Evolutionary conservation across 1,284 basidiomycete species (phyloP), one percentile per base, ranked within the genome.

Genomic region (Trichosporon asahii): DNA sequence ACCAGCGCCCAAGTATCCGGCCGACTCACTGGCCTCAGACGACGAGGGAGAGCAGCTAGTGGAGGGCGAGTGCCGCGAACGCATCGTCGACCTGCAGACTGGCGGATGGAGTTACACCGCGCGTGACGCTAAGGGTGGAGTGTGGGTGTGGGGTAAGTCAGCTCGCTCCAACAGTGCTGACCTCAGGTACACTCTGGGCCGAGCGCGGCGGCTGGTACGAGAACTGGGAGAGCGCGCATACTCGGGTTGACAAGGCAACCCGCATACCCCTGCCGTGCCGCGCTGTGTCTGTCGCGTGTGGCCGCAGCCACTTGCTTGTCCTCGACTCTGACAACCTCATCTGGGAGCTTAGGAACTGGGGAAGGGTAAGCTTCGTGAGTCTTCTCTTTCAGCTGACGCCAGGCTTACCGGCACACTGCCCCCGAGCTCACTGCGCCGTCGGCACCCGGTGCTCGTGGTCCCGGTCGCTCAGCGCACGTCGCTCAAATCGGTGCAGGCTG

Each of bases 141-240:
- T 94, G 11, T 88, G 90, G 81, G 91, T 91, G n/a, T 95, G 93
- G 92, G 93, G 93, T 91, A 79, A 72, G 77, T 75, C 8, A 9
- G 25, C 18, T 15, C 5, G 23, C 25, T 25, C 6, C 49, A 2
- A 21, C 1, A 9, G 7, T 9, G 9, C 63, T 69, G 37, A 69
- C 55, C 2, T n/a, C 49, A 66, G 49, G 65, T 23, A 66, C 46
- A 6, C 31, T 55, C 23, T 11, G 49, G 46, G 57, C 53, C 60
- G 40, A 67, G 57, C 69, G 70, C 49, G 60, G 67, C 25, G 68
- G 70, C 91, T 73, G 89, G 89, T 0, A 82, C 79, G 37, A 40
- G 18, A 72, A 71, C 46, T 83, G 78, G 77, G 68, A 74, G 29
- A 70, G 79, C 44, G 71, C 72, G 31, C 64, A 74, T 40, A 75